A percentile compares a stretch with the other conserved stretches of the same genome.
These are phyloP conservation scores for Globisporangium camurandrum DNA, from an alignment of 352 stramenopile genomes.

Conservation along the genomic window DNA sequence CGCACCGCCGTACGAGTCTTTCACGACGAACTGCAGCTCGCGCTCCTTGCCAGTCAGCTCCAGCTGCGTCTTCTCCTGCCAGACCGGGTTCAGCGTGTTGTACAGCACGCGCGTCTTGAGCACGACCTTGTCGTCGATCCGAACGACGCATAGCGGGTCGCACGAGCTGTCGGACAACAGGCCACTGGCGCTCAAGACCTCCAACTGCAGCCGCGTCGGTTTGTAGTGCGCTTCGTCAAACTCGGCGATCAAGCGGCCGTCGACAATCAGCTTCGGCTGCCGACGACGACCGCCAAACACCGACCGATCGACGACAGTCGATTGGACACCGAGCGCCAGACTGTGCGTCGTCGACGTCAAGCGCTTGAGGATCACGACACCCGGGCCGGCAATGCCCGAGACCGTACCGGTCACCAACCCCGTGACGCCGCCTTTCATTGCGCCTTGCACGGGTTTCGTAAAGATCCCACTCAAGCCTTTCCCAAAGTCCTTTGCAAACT, in stretches of 20 bases:
- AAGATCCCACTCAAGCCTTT: slow-evolving; percentile 83
- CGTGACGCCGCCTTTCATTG: slow-evolving; percentile 67
- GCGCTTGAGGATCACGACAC: slow-evolving; percentile 74
- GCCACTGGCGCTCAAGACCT: slow-evolving; percentile 66
- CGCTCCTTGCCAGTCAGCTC: slow-evolving; percentile 41
- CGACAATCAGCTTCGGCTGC: slow-evolving; percentile 58
- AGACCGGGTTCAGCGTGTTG: slow-evolving; percentile 79
- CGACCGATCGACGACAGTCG: slow-evolving; percentile 73
- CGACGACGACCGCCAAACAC: slow-evolving; percentile 70
- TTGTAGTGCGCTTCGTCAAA: slow-evolving; percentile 62
- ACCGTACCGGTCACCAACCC: slow-evolving; percentile 73
- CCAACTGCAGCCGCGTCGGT: slow-evolving; percentile 43
- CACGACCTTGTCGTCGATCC: slow-evolving; percentile 56
- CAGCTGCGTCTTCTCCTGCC: slow-evolving; percentile 67
- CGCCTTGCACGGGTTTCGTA: slow-evolving; percentile 81
- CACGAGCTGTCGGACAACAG: slow-evolving; percentile 70
- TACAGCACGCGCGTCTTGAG: slow-evolving; percentile 76
- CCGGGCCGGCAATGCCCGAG: slow-evolving; percentile 69
- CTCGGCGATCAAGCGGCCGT: slow-evolving; percentile 54
- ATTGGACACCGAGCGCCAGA: slow-evolving; percentile 67
- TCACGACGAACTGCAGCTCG: slow-evolving; percentile 73
- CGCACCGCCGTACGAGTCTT: slow-evolving; percentile 75
- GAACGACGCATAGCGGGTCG: slow-evolving; percentile 69
- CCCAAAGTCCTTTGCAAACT: slow-evolving; percentile 82
- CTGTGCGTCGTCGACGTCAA: slow-evolving; percentile 82